Evolutionary conservation across 129 eudicot species (phyloP).

Genomic region (Lactuca sativa): DNA sequence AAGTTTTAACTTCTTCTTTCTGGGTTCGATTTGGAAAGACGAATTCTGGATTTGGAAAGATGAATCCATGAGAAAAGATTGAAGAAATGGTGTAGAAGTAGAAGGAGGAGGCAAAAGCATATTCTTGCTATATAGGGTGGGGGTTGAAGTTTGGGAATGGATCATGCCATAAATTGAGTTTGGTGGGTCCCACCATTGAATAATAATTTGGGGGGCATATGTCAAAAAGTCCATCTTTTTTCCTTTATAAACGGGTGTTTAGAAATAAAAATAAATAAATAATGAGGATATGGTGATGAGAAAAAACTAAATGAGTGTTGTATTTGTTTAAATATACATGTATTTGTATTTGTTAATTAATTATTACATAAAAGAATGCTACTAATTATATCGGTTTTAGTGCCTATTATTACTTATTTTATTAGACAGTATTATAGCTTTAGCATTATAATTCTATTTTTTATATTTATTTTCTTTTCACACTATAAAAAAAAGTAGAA

Average conservation of each 20-base stretch:
- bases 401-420: too few relatives aligned
- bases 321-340: not conserved
- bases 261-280: not conserved
- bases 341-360: too few relatives aligned
- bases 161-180: conserved; percentile 20
- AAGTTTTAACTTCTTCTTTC: conserved; percentile 26
- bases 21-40: not conserved
- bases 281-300: not conserved
- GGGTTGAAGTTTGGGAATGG: conserved; percentile 18
- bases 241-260: conserved; percentile 34
- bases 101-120: conserved; percentile 27
- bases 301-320: not conserved
- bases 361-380: too few relatives aligned
- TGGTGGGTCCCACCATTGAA: conserved; percentile 41
- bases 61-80: conserved; percentile 16
- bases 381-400: too few relatives aligned
- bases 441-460: too few relatives aligned
- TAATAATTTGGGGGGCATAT: conserved; percentile 38
- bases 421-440: too few relatives aligned
- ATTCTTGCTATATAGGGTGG: conserved; percentile 24
- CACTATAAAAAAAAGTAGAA: too few relatives aligned
- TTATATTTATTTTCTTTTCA: too few relatives aligned
- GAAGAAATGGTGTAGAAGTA: not conserved
- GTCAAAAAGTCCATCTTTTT: conserved; percentile 39
- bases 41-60: conserved; percentile 27